phyloP scores from a whole-genome alignment of 495 filamentous ascomycete genomes.

The Aspergillus panamensis region DNA sequence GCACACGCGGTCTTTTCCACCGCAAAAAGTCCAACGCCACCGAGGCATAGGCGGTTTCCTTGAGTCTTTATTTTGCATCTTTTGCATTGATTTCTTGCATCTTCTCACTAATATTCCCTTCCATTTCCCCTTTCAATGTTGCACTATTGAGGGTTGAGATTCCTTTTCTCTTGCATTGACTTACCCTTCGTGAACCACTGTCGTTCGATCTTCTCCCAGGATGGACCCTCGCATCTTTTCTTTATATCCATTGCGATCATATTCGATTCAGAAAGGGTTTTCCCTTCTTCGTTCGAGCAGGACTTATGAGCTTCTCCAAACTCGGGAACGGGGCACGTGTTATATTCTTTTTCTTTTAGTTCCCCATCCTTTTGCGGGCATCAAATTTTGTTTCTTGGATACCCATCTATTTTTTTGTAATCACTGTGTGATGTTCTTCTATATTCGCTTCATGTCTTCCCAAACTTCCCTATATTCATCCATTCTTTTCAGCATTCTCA shows the following conservation, averaged over 20 bases:
- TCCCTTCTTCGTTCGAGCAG: constrained; percentile 17
- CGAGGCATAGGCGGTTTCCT: constrained; percentile 28
- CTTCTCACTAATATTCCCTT: background rate
- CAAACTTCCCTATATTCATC: constrained; percentile 1
- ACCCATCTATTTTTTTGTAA: constrained; percentile 19
- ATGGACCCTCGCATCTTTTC: constrained; percentile 1
- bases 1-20: constrained; percentile 64
- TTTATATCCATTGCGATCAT: constrained; percentile 1
- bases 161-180: too few species aligned
- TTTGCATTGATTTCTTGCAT: constrained; percentile 13
- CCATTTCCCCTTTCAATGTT: background rate
- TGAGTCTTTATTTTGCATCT: constrained; percentile 7
- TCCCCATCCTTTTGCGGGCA: constrained; percentile 14
- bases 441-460: constrained; percentile 12
- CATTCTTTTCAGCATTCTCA: constrained; percentile 11
- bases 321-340: constrained; percentile 1
- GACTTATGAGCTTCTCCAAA: constrained; percentile 17
- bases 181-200: too few species aligned
- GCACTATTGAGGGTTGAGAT: background rate
- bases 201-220: background rate
- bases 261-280: background rate
- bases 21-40: constrained; percentile 52
- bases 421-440: constrained; percentile 26
- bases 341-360: background rate
- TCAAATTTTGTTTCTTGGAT: constrained; percentile 29